Evolutionary conservation across 2,329 filamentous ascomycete species (phyloP).

Genomic region (Bipolaris oryzae): DNA sequence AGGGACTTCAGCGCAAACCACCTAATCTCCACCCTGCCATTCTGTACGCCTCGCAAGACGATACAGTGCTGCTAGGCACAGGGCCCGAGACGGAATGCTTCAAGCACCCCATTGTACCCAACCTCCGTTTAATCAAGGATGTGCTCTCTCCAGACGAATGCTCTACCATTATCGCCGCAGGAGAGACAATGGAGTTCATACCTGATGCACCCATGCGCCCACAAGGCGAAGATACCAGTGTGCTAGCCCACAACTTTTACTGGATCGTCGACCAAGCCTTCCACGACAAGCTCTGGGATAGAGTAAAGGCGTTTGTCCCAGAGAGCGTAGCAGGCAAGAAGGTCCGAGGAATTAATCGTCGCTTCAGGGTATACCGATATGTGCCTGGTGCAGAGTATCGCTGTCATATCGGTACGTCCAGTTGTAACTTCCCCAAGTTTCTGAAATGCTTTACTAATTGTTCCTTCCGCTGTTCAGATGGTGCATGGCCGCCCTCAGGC

Average conservation of each 20-base stretch:
- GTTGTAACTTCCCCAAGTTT: background rate
- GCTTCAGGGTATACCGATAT: conserved; percentile 75
- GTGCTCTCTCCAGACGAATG: conserved; percentile 68
- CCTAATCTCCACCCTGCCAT: conserved; percentile 71
- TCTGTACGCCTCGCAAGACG: conserved; percentile 65
- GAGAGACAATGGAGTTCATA: conserved; percentile 68
- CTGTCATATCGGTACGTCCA: conserved; percentile 62
- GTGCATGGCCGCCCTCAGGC: conserved; percentile 74
- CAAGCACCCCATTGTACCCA: conserved; percentile 67
- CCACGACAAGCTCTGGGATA: conserved; percentile 66
- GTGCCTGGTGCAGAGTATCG: conserved; percentile 75
- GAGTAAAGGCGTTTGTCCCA: conserved; percentile 65
- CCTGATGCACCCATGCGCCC: conserved; percentile 71
- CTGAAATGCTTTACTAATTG: conserved; percentile 1
- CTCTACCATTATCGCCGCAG: conserved; percentile 68
- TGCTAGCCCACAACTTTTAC: conserved; percentile 75
- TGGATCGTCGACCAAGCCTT: conserved; percentile 71
- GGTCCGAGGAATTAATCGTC: conserved; percentile 69
- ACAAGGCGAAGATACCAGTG: conserved; percentile 66
- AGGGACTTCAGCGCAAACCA: conserved; percentile 66
- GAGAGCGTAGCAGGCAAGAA: conserved; percentile 60
- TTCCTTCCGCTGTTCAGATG: conserved; percentile 50
- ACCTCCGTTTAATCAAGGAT: conserved; percentile 64
- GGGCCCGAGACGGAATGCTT: conserved; percentile 59
- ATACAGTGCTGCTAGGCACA: conserved; percentile 60